Percentiles rank a stretch among this genome's conserved stretches.
Evolutionary conservation across 208 protist genomes (phyloP).

Genomic region (Acanthamoeba royreba): DNA sequence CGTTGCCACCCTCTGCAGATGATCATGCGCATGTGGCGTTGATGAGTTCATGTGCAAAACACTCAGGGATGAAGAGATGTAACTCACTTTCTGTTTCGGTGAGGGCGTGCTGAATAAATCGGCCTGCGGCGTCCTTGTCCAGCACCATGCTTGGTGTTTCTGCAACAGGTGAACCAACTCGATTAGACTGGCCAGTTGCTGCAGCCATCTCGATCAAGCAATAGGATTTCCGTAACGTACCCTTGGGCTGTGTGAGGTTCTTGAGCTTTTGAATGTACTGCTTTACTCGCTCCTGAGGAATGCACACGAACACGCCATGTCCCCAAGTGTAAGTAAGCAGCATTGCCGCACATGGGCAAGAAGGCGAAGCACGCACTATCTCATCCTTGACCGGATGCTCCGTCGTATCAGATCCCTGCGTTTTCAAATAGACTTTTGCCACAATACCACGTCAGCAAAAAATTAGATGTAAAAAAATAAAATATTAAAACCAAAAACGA

Average conservation of each 20-base stretch:
- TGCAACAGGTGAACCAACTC: no score
- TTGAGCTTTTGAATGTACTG: constrained; percentile 9
- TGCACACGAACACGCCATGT: neutral
- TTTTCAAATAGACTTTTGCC: neutral
- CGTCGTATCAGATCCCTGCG: neutral
- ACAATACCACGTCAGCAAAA: neutral
- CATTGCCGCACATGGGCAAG: neutral
- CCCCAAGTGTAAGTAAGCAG: no score
- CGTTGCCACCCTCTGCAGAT: neutral
- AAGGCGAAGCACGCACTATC: neutral
- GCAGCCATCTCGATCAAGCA: no score
- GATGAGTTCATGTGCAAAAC: neutral
- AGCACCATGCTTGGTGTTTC: neutral
- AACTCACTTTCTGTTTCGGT: neutral
- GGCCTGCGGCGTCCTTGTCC: neutral
- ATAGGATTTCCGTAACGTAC: no score
- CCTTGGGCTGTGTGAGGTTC: neutral
- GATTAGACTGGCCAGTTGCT: no score
- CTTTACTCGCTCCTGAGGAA: neutral
- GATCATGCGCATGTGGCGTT: neutral
- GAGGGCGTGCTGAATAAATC: neutral
- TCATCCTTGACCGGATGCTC: neutral
- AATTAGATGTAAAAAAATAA: neutral
- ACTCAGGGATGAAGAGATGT: neutral
- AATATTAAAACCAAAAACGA: no score